Percentiles rank a stretch among this genome's conserved stretches.
Evolutionary conservation across 2,329 filamentous ascomycete genomes (phyloP).

Genomic region (Gremmenia infestans): DNA sequence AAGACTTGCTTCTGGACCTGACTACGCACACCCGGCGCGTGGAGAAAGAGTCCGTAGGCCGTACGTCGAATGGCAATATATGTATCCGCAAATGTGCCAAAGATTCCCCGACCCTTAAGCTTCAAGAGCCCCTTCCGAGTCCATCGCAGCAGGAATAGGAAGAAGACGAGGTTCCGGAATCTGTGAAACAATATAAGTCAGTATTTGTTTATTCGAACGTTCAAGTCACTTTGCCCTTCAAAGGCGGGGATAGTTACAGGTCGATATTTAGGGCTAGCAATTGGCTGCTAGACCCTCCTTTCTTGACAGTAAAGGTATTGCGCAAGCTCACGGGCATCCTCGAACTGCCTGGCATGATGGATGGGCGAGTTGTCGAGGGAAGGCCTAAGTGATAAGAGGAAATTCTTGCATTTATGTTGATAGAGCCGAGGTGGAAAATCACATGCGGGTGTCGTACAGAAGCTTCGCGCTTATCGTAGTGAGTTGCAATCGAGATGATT

Average conservation of each 20-base stretch:
- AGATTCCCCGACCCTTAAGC: constrained; percentile 79
- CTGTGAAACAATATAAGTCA: constrained; percentile 38
- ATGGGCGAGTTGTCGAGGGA: constrained; percentile 18
- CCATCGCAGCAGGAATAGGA: constrained; percentile 82
- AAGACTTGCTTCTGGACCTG: constrained; percentile 81
- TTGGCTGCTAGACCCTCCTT: constrained; percentile 49
- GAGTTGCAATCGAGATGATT: background rate
- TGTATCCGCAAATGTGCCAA: constrained; percentile 71
- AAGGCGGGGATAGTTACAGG: constrained; percentile 47
- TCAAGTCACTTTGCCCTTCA: background rate
- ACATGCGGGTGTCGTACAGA: constrained; percentile 1
- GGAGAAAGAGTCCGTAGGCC: constrained; percentile 80
- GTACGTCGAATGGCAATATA: constrained; percentile 68
- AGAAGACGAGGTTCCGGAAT: constrained; percentile 80
- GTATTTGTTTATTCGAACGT: background rate
- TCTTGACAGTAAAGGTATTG: constrained; percentile 60
- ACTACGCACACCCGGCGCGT: constrained; percentile 77
- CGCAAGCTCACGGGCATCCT: constrained; percentile 67
- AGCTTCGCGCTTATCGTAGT: background rate
- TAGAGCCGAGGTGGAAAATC: constrained; percentile 6
- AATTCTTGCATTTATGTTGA: background rate
- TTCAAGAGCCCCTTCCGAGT: constrained; percentile 76
- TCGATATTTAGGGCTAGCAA: constrained; percentile 61
- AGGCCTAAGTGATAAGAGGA: background rate
- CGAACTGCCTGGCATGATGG: constrained; percentile 59